Evolutionary conservation across 257 asterid genomes (phyloP).

Genomic region (Parsonsia alboflavescens): DNA sequence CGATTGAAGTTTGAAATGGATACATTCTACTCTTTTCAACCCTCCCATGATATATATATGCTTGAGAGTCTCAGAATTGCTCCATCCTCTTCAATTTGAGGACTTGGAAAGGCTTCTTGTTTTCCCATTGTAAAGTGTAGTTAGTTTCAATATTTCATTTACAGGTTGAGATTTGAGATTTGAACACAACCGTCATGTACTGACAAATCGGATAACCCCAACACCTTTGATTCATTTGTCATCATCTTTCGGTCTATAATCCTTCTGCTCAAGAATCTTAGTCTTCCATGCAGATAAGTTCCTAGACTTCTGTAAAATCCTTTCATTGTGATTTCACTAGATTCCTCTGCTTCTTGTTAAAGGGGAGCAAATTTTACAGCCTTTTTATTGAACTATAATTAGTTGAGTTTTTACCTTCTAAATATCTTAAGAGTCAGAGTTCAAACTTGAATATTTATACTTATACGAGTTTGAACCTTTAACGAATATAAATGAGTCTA

Average conservation of each 20-base stretch:
- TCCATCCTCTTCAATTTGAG: constrained; percentile 8
- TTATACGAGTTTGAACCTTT: too few relatives aligned
- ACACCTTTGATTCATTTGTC: constrained; percentile 16
- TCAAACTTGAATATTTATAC: too few relatives aligned
- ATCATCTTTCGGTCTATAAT: constrained; percentile 11
- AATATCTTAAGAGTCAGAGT: too few relatives aligned
- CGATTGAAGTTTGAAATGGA: constrained; percentile 9
- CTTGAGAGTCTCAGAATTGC: constrained; percentile 7
- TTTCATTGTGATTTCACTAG: not conserved
- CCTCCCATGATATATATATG: not conserved
- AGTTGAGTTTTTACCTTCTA: too few relatives aligned
- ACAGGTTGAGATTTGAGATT: constrained; percentile 35
- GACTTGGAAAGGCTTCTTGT: constrained; percentile 12
- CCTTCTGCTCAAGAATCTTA: constrained; percentile 18
- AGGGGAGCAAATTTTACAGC: too few relatives aligned
- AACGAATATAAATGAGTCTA: too few relatives aligned
- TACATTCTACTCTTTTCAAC: not conserved
- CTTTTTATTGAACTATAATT: too few relatives aligned
- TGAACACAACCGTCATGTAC: constrained; percentile 19
- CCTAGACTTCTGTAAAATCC: not conserved
- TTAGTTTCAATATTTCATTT: constrained; percentile 20
- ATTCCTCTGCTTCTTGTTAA: not conserved
- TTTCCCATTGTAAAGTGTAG: constrained; percentile 39
- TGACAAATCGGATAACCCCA: constrained; percentile 29
- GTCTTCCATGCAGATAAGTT: not conserved